Base-by-base conservation (phyloP, 805 yeast species). In the Yamadazyma ubonensis region DNA sequence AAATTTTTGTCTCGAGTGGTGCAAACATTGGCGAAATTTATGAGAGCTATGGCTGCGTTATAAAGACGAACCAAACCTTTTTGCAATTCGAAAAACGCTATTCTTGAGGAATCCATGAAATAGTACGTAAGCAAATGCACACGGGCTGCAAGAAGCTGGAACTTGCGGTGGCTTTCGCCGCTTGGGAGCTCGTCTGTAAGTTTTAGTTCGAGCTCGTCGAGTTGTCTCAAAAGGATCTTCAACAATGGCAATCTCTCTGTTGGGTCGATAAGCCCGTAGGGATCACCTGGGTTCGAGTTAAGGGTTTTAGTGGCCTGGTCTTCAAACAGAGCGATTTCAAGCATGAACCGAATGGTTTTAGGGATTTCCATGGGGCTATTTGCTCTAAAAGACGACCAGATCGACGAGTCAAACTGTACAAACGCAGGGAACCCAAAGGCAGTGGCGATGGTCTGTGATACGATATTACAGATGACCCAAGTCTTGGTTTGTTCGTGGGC, bases 361-460 rank as follows among this genome's bases (percentile, higher is more conserved):
- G 91, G 86, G 15, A 86, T 63, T 17, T 65, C 69, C 17, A 55
- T 50, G 22, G 49, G 58, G n/a, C 73, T 60, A 9, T 71, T 75
- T 8, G 76, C 70, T 32, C 75, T 61, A 49, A 76, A 73, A 3
- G 80, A 71, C 5, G 71, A 71, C 53, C 80, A 63, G 2, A 83
- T 76, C 1, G 88, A 73, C 18, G 83, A 73, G 57, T 88, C 96
- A 54, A 89, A 86, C 43, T 83, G 86, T 3, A 86, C 90, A 61
- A 88, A 89, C 0, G 95, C 88, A 0, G 98, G 99, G 55, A 85
- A 90, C 14, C 99, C 99, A 64, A 89, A 88, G 8, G 95, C 83
- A 2, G 95, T 80, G 3, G 96, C 96, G 45, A 93, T 81, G 2
- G 83, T 77, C 60, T 93, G 98, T 2, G 95, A 84, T 0, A 86